Evolutionary conservation across 2,329 filamentous ascomycete species (phyloP).

Genomic region (Thelonectria olida): DNA sequence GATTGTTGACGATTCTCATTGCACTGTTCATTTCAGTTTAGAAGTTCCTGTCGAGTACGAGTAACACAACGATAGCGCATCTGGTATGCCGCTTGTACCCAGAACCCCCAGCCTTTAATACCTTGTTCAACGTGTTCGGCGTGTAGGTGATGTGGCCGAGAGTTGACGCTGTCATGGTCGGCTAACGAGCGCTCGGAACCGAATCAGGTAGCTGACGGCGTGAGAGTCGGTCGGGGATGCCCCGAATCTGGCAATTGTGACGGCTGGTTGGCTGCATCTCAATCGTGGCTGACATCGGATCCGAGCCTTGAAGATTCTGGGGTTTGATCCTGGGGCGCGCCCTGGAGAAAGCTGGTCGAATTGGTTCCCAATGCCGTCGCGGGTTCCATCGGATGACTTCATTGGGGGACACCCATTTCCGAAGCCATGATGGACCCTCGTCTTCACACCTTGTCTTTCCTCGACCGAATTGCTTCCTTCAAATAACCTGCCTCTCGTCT

Average conservation of each 20-base stretch:
- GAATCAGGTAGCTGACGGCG: conserved; percentile 10
- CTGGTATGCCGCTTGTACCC: conserved; percentile 14
- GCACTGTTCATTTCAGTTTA: neutral
- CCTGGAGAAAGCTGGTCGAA: conserved; percentile 37
- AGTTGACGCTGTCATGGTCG: neutral
- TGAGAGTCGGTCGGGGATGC: neutral
- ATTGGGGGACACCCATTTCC: conserved; percentile 36
- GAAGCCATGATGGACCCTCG: conserved; percentile 23
- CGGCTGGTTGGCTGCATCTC: conserved; percentile 10
- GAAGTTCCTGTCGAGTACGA: neutral
- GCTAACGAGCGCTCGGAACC: conserved; percentile 9
- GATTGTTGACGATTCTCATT: neutral
- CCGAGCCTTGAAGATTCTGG: conserved; percentile 16
- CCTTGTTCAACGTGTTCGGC: conserved; percentile 7
- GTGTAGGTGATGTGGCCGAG: conserved; percentile 9
- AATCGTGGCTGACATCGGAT: conserved; percentile 30
- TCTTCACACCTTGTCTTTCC: conserved; percentile 30
- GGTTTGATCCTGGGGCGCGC: conserved; percentile 2
- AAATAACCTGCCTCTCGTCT: conserved; percentile 2
- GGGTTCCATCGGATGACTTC: conserved; percentile 45
- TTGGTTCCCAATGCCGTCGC: conserved; percentile 29
- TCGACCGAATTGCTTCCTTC: conserved; percentile 20
- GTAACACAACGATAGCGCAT: neutral
- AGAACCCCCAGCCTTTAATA: neutral
- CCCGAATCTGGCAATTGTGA: neutral